Evolutionary conservation across 2,329 filamentous ascomycete genomes (phyloP).

Genomic region (Cladosporium sp.): DNA sequence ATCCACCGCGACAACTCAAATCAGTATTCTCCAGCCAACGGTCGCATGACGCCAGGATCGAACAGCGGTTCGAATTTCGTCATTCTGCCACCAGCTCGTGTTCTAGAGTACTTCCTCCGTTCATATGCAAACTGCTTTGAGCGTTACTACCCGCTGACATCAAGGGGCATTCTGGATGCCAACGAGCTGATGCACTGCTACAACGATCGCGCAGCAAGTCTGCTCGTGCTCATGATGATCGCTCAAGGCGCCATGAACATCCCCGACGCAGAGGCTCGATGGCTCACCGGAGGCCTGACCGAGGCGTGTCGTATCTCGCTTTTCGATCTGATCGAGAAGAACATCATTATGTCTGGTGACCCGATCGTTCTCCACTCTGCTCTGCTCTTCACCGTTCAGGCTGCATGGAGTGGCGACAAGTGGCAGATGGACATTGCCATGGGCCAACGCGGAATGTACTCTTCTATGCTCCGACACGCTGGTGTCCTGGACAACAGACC

Average conservation of each 20-base stretch:
- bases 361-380: slow-evolving; percentile 61
- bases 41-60: slow-evolving; percentile 41
- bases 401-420: slow-evolving; percentile 70
- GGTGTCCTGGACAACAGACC: slow-evolving; percentile 54
- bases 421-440: slow-evolving; percentile 75
- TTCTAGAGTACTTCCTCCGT: slow-evolving; percentile 62
- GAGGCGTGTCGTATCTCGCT: slow-evolving; percentile 69
- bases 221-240: slow-evolving; percentile 67
- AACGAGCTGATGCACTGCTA: slow-evolving; percentile 60
- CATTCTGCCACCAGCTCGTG: slow-evolving; percentile 59
- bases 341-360: slow-evolving; percentile 63
- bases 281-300: slow-evolving; percentile 60
- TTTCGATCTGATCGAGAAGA: slow-evolving; percentile 67
- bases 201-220: slow-evolving; percentile 60
- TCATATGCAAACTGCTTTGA: slow-evolving; percentile 63
- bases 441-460: slow-evolving; percentile 69
- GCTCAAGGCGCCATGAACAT: slow-evolving; percentile 65
- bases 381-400: slow-evolving; percentile 62
- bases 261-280: slow-evolving; percentile 59
- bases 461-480: slow-evolving; percentile 66
- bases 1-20: slow-evolving; percentile 52
- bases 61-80: slow-evolving; percentile 57
- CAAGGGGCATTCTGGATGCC: slow-evolving; percentile 56
- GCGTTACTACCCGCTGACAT: slow-evolving; percentile 61
- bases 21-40: slow-evolving; percentile 16